Evolutionary conservation across 257 asterid genomes (phyloP).

Genomic region (Rhazya stricta): DNA sequence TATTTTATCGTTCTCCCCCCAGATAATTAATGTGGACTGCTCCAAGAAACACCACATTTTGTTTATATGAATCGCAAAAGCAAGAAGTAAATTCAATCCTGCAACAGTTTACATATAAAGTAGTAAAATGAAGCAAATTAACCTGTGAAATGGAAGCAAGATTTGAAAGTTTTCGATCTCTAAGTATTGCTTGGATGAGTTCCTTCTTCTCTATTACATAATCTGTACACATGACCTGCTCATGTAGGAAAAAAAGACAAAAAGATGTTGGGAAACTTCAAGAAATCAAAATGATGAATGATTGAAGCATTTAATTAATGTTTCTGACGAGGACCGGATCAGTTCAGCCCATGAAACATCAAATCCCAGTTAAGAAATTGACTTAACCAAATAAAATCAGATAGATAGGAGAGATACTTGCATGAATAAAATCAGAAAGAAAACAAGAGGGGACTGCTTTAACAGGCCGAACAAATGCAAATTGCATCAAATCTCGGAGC

Average conservation of each 20-base stretch:
- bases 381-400: too few relatives aligned
- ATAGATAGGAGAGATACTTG: constrained; percentile 22
- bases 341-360: too few relatives aligned
- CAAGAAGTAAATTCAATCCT: too few relatives aligned
- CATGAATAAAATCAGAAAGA: constrained; percentile 82
- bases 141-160: constrained; percentile 69
- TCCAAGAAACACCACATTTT: not conserved
- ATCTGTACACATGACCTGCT: constrained; percentile 74
- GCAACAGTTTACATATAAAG: too few relatives aligned
- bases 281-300: too few relatives aligned
- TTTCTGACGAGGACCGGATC: too few relatives aligned
- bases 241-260: not conserved
- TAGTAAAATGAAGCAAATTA: constrained; percentile 1
- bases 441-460: constrained; percentile 72
- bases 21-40: constrained; percentile 70
- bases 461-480: constrained; percentile 61
- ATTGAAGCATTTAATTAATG: too few relatives aligned
- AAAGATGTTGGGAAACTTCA: not conserved
- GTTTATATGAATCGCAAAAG: too few relatives aligned
- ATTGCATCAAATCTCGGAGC: constrained; percentile 61
- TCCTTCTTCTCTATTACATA: constrained; percentile 52
- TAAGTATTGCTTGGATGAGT: constrained; percentile 59
- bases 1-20: constrained; percentile 82
- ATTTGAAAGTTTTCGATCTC: constrained; percentile 48
- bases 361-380: too few relatives aligned